These are phyloP conservation scores for Jaltomata sinuosa DNA, from an alignment of 257 asterid species.

Conservation along the genomic window DNA sequence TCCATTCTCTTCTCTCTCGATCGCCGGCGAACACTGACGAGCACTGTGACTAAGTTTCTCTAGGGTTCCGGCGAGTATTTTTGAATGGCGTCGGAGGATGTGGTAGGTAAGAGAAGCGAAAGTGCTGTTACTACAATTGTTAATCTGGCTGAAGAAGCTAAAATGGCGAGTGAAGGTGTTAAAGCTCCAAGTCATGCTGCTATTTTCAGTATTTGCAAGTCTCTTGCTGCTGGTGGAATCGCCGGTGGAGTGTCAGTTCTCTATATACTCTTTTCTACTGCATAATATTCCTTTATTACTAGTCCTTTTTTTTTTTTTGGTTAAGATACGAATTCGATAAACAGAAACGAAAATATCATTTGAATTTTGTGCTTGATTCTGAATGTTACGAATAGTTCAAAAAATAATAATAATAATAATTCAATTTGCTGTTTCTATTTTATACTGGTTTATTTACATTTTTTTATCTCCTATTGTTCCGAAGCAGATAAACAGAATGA, in stretches of 20 bases:
- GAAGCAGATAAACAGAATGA: not conserved
- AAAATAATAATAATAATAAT: too few species aligned
- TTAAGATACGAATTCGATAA: not conserved
- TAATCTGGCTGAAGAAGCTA: constrained; percentile 84
- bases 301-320: not conserved
- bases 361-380: not conserved
- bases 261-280: not conserved
- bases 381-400: not conserved
- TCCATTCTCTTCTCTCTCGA: not conserved
- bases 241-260: constrained; percentile 91
- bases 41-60: not conserved
- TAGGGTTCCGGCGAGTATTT: not conserved
- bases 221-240: constrained; percentile 93
- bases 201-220: constrained; percentile 61
- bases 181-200: constrained; percentile 55
- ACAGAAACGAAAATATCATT: not conserved
- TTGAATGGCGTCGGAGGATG: constrained; percentile 89
- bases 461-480: too few species aligned
- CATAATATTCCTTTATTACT: not conserved
- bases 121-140: constrained; percentile 87
- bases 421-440: not conserved
- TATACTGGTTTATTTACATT: not conserved
- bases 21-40: not conserved
- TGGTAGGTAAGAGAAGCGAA: constrained; percentile 50
- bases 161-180: constrained; percentile 80